phyloP scores from a whole-genome alignment of 2,329 filamentous ascomycete species.

The Fusarium coffeatum region DNA sequence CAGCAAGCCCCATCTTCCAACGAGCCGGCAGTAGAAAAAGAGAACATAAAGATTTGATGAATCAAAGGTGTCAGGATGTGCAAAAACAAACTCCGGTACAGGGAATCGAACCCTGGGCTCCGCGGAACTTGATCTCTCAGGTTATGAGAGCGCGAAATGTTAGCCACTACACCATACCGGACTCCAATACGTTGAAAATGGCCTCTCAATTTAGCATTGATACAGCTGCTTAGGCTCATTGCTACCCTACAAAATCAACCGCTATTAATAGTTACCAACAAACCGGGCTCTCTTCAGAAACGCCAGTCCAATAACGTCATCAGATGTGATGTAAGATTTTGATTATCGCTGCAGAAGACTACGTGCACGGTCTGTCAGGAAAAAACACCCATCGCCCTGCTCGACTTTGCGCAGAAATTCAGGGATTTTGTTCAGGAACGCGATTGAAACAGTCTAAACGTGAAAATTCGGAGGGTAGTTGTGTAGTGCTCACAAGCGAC shows the following conservation, averaged over 20 bases:
- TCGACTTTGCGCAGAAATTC: too few relatives aligned
- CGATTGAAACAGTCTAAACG: fast-evolving
- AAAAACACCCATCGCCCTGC: too few relatives aligned
- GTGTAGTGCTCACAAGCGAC: too few relatives aligned
- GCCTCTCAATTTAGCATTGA: fast-evolving
- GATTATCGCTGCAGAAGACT: too few relatives aligned
- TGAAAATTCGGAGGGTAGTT: too few relatives aligned
- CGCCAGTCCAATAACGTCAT: not conserved
- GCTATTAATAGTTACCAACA: not conserved
- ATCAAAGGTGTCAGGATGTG: too few relatives aligned
- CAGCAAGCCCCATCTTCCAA: too few relatives aligned
- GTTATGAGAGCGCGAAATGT: conserved; percentile 50
- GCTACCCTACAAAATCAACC: not conserved
- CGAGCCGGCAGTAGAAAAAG: not conserved
- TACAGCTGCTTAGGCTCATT: fast-evolving
- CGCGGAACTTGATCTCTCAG: conserved; percentile 36
- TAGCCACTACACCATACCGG: conserved; percentile 52
- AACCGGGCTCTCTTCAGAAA: not conserved
- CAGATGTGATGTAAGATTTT: not conserved
- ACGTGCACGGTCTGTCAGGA: too few relatives aligned
- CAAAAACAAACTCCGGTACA: conserved; percentile 17
- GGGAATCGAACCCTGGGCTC: conserved; percentile 35
- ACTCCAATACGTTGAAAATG: not conserved
- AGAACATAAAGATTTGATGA: too few relatives aligned
- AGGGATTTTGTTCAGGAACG: too few relatives aligned